Conservation (phyloP, 164 flowering plant genomes). For the Liquidambar formosana region DNA sequence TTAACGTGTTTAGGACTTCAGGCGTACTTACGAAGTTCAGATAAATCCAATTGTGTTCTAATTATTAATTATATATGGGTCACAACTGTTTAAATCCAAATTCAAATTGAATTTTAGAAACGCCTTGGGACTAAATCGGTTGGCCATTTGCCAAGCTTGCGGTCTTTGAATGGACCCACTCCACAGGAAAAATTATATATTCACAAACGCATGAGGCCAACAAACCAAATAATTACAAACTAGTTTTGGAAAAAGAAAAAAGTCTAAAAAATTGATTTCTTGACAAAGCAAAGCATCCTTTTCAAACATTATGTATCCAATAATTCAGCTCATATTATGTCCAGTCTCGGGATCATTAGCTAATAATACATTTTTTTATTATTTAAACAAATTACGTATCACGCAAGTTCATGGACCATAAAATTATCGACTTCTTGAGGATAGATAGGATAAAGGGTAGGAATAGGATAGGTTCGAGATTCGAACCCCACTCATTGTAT, state of each 20-base stretch:
- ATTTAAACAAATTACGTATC: no score
- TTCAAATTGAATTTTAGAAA: no score
- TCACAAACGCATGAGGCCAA: no score
- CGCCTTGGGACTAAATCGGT: no score
- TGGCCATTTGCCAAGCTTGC: neutral
- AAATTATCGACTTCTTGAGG: no score
- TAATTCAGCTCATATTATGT: neutral
- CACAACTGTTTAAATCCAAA: no score
- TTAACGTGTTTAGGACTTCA: neutral
- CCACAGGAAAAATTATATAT: no score
- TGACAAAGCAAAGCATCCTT: slow-evolving; percentile 1
- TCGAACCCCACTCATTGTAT: no score
- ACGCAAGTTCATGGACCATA: no score
- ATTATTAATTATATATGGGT: no score
- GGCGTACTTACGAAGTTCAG: neutral
- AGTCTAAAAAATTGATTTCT: neutral
- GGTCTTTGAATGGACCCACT: slow-evolving; percentile 1
- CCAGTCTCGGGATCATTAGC: neutral
- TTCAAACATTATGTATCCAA: neutral
- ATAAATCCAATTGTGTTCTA: neutral
- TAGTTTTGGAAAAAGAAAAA: neutral
- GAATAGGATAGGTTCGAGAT: no score
- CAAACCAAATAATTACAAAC: neutral
- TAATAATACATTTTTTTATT: neutral
- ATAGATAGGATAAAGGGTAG: no score